A percentile compares a stretch with the other conserved stretches of the same genome.
These are phyloP conservation scores for Aegilops tauschii DNA, from an alignment of 176 grass and related monocot genomes.

Conservation along the genomic window DNA sequence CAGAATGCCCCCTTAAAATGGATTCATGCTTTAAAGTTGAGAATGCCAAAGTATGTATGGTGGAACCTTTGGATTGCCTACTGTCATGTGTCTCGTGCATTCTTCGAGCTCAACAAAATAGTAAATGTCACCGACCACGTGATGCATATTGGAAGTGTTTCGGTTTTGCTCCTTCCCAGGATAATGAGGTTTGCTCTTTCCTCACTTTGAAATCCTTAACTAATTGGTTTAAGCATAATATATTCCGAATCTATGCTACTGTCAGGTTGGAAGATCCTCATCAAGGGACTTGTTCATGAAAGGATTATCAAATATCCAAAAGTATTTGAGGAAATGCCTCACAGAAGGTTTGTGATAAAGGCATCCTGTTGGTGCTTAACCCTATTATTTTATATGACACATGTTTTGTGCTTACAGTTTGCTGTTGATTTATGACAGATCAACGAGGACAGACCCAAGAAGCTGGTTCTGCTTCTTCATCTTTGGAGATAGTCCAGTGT, in stretches of 20 bases:
- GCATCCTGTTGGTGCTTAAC: not conserved
- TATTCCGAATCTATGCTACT: conserved; percentile 23
- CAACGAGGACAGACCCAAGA: conserved; percentile 62
- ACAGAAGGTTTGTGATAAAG: conserved; percentile 63
- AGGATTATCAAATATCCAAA: conserved; percentile 65
- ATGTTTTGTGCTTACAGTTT: conserved; percentile 24
- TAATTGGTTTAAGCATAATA: conserved; percentile 19
- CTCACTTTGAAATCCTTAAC: conserved; percentile 16
- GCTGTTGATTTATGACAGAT: conserved; percentile 46
- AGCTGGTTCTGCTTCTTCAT: conserved; percentile 28
- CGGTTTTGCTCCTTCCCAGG: conserved; percentile 76
- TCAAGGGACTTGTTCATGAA: conserved; percentile 67
- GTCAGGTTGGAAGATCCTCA: conserved; percentile 58
- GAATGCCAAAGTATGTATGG: conserved; percentile 54
- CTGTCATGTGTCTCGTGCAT: conserved; percentile 73
- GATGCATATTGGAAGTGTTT: conserved; percentile 72
- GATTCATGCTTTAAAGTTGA: conserved; percentile 69
- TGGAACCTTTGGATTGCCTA: conserved; percentile 72
- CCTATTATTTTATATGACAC: conserved; percentile 21
- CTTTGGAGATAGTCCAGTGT: conserved; percentile 35
- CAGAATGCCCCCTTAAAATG: conserved; percentile 61
- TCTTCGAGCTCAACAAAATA: conserved; percentile 47
- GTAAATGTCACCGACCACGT: conserved; percentile 42
- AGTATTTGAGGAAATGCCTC: conserved; percentile 45
- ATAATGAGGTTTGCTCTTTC: conserved; percentile 62